Evolutionary conservation across 2,329 filamentous ascomycete genomes (phyloP).

Genomic region (Fusarium tuaranense): DNA sequence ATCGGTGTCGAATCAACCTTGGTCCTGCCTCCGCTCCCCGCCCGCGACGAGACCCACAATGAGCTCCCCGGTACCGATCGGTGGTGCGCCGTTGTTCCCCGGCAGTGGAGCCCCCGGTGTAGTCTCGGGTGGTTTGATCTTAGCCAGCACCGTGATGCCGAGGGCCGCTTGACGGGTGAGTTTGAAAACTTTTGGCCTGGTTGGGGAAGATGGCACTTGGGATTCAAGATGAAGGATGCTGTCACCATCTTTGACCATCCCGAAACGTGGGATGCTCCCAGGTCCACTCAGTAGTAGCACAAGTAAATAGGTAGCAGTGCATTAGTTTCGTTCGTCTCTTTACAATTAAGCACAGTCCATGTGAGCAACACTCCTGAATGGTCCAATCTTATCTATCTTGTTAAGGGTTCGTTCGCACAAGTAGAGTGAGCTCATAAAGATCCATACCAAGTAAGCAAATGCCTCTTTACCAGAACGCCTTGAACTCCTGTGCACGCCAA

Average conservation of each 20-base stretch:
- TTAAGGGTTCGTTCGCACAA: constrained; percentile 6
- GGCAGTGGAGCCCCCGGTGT: constrained; percentile 45
- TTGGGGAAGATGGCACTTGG: constrained; percentile 58
- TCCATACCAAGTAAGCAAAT: constrained; percentile 32
- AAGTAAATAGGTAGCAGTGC: not conserved
- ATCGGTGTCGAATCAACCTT: constrained; percentile 57
- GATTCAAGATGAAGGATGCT: constrained; percentile 53
- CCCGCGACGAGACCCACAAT: constrained; percentile 50
- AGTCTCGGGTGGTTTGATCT: constrained; percentile 62
- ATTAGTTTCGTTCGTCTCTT: not conserved
- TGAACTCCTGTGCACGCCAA: constrained; percentile 37
- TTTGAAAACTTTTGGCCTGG: constrained; percentile 62
- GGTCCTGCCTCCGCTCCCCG: constrained; percentile 63
- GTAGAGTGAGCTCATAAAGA: constrained; percentile 16
- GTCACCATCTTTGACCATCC: constrained; percentile 46
- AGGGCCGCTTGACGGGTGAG: constrained; percentile 31
- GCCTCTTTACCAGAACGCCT: constrained; percentile 39
- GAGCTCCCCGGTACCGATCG: constrained; percentile 59
- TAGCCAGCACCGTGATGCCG: constrained; percentile 50
- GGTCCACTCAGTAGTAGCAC: constrained; percentile 33
- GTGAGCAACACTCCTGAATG: not conserved
- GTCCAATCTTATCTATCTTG: constrained; percentile 34
- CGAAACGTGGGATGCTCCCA: constrained; percentile 45
- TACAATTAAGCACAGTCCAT: not conserved
- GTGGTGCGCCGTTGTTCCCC: constrained; percentile 57